Percentiles rank a stretch among this genome's conserved stretches.
Conservation (phyloP, 2,329 filamentous ascomycete species). For the Colletotrichum godetiae region DNA sequence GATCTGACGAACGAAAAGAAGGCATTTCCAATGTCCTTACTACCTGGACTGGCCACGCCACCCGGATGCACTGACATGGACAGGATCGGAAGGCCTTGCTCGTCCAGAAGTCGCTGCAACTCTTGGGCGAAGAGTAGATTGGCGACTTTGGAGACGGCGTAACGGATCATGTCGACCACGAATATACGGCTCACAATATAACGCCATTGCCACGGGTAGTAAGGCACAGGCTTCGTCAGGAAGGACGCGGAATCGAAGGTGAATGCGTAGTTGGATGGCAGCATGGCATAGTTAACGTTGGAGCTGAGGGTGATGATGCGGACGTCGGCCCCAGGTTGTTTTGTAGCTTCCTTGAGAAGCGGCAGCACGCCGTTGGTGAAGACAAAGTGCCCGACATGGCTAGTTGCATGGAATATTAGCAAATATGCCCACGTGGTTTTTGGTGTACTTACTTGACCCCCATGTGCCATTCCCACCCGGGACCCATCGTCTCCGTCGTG, state of each 20-base stretch:
- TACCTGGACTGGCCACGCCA: conserved; percentile 25
- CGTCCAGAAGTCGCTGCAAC: conserved; percentile 38
- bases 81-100: conserved; percentile 30
- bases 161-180: conserved; percentile 39
- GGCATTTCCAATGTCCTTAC: conserved; percentile 2
- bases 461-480: conserved; percentile 41
- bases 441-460: conserved; percentile 35
- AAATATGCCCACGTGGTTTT: background rate
- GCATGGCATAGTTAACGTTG: conserved; percentile 29
- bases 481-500: conserved; percentile 19
- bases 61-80: conserved; percentile 39
- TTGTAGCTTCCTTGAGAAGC: conserved; percentile 39
- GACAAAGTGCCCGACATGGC: conserved; percentile 42
- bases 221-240: conserved; percentile 23
- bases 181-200: conserved; percentile 27
- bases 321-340: conserved; percentile 37
- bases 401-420: background rate
- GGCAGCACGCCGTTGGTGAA: conserved; percentile 43
- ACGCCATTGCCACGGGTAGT: conserved; percentile 35
- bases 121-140: conserved; percentile 39
- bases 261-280: conserved; percentile 38
- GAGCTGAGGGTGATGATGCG: conserved; percentile 41
- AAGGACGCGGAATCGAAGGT: conserved; percentile 35
- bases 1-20: conserved; percentile 25
- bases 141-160: conserved; percentile 40